Conservation (phyloP, 179 eudicot genomes). For the Vitellaria paradoxa region DNA sequence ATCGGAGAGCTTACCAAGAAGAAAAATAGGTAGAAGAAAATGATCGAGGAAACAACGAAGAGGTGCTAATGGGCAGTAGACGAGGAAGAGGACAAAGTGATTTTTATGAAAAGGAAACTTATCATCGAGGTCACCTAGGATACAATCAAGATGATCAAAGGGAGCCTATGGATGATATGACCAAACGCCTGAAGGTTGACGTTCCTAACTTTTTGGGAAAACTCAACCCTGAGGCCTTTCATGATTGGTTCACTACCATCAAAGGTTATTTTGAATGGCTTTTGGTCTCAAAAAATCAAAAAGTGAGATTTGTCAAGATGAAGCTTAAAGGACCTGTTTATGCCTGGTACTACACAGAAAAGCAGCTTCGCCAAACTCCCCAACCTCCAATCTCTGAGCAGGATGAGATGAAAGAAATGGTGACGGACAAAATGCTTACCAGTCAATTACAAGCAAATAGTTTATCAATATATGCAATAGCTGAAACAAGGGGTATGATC, state of each 20-base stretch:
- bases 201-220: slow-evolving; percentile 10
- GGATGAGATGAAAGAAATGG: background rate
- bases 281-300: background rate
- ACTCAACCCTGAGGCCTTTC: background rate
- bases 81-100: no score
- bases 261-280: slow-evolving; percentile 5
- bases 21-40: no score
- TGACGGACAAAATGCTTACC: background rate
- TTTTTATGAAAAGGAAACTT: no score
- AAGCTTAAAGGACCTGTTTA: background rate
- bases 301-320: slow-evolving; percentile 9
- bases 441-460: background rate
- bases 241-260: background rate
- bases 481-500: background rate
- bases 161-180: background rate
- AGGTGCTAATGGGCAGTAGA: no score
- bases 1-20: no score
- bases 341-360: background rate
- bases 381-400: background rate
- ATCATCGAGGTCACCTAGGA: no score
- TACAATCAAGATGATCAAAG: no score
- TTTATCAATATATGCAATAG: background rate
- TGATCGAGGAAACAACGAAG: no score
- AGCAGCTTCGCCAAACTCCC: background rate
- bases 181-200: background rate